A percentile compares a stretch with the other conserved stretches of the same genome.
These are phyloP conservation scores for Mollisia scopiformis DNA, from an alignment of 2,329 filamentous ascomycete genomes.

Conservation along the genomic window DNA sequence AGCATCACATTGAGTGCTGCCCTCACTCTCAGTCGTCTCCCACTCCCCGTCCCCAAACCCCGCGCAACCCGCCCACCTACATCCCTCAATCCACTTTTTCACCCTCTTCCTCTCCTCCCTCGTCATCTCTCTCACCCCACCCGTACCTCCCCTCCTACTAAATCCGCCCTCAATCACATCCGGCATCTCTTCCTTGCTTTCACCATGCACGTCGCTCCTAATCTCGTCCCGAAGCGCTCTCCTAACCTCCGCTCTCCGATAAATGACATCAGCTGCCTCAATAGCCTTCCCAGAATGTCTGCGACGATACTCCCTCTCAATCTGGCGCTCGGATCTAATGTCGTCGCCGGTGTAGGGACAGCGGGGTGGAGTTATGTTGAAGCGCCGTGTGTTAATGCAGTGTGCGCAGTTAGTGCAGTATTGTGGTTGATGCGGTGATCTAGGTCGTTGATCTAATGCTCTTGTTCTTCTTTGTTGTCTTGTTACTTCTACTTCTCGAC, in stretches of 20 bases:
- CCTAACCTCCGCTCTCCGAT: not conserved
- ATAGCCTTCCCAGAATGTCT: not conserved
- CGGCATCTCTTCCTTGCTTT: not conserved
- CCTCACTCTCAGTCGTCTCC: not conserved
- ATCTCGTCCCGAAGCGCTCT: not conserved
- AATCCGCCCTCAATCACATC: not conserved
- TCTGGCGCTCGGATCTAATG: not conserved
- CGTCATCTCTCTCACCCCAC: not conserved
- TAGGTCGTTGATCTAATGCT: too few relatives aligned
- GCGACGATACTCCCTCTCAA: not conserved
- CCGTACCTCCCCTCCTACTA: not conserved
- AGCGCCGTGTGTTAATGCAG: not conserved
- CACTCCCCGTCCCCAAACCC: not conserved
- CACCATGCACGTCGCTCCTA: not conserved
- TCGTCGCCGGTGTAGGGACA: not conserved
- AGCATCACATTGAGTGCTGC: too few relatives aligned
- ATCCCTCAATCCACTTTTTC: not conserved
- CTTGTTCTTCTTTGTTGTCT: not conserved
- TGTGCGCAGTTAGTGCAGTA: too few relatives aligned
- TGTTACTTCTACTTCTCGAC: not conserved
- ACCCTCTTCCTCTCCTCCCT: not conserved
- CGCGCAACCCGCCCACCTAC: not conserved
- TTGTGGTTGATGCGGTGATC: too few relatives aligned
- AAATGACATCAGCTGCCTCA: not conserved
- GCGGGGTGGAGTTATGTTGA: not conserved